Evolutionary conservation across 2,329 filamentous ascomycete species (phyloP), one percentile per base, ranked within the genome.

Genomic region (Cadophora sp.): DNA sequence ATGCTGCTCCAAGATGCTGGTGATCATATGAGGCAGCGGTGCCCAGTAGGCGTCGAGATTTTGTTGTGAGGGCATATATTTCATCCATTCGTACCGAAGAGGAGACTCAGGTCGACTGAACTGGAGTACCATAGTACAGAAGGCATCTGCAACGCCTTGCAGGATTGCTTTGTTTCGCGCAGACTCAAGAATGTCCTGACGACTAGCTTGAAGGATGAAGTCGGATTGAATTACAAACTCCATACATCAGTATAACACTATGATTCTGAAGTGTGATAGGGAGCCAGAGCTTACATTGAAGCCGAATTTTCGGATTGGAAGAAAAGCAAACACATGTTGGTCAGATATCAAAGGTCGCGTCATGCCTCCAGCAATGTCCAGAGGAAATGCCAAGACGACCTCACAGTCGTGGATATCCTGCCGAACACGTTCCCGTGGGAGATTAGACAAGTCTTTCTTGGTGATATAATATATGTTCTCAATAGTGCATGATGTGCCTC

Each of bases 301-400:
- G 4, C 69, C 68, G 34, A 69, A 50, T 26, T n/a, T 64, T 34
- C 69, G 43, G 56, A 74, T 37, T n/a, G 73, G 73, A 48, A 74
- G 67, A 68, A 73, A 74, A 7, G 73, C 72, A 62, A 66, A 72
- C 5, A 68, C 51, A 55, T 67, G 29, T 40, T 73, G 71, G 11
- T n/a, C 27, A 9, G 48, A 37, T 29, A 68, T 69, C 22, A 65
- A 19, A 55, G 67, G 65, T n/a, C n/a, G n/a, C n/a, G n/a, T n/a
- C n/a, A n/a, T n/a, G n/a, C n/a, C n/a, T n/a, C n/a, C n/a, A n/a
- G n/a, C n/a, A n/a, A 16, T 19, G 14, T 31, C 31, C 34, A 8
- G 46, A 14, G 74, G 74, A 37, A 77, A 76, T 1, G 73, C 75
- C 4, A 77, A 62, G n/a, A 73, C 64, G n/a, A 46, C 43, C 43